Percentiles rank a stretch among this genome's conserved stretches.
These are phyloP conservation scores for Aspergillus hiratsukae DNA, from an alignment of 2,329 filamentous ascomycete genomes.

Conservation along the genomic window DNA sequence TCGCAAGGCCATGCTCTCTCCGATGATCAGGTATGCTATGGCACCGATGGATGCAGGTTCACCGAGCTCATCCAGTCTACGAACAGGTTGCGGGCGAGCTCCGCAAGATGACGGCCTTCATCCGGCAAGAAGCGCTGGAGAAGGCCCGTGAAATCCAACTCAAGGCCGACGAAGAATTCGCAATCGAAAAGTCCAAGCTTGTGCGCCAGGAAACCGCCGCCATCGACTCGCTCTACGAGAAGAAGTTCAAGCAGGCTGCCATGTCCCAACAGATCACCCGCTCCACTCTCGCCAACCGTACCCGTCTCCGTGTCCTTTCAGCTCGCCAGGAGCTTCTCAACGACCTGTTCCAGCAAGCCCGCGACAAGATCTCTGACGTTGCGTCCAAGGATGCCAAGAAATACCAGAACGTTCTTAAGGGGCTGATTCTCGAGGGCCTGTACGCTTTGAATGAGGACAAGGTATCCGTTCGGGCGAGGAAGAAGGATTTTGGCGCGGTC, in stretches of 20 bases:
- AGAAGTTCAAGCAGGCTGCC: slow-evolving; percentile 98
- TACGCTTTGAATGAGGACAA: slow-evolving; percentile 82
- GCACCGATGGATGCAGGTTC: slow-evolving; percentile 3
- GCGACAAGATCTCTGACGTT: slow-evolving; percentile 64
- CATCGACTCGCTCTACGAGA: slow-evolving; percentile 91
- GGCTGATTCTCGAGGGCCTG: slow-evolving; percentile 80
- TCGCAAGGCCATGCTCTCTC: slow-evolving; percentile 91
- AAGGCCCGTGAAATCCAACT: slow-evolving; percentile 96
- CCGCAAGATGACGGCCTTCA: slow-evolving; percentile 99
- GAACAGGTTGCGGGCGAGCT: slow-evolving; percentile 89
- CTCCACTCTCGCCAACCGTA: slow-evolving; percentile 95
- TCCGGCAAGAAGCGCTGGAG: slow-evolving; percentile 95
- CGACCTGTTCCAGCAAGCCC: slow-evolving; percentile 76
- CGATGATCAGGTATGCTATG: slow-evolving; percentile 79
- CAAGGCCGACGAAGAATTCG: slow-evolving; percentile 98
- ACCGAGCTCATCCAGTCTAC: slow-evolving; percentile 13
- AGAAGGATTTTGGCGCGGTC: slow-evolving; percentile 71
- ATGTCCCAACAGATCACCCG: slow-evolving; percentile 99
- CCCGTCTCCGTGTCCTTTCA: slow-evolving; percentile 78
- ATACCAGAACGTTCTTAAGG: slow-evolving; percentile 73
- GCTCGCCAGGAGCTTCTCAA: slow-evolving; percentile 90
- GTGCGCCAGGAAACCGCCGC: slow-evolving; percentile 90
- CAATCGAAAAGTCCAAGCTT: slow-evolving; percentile 98
- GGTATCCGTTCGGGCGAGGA: slow-evolving; percentile 68
- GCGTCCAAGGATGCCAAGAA: slow-evolving; percentile 52